Evolutionary conservation across 108 stramenopile species (phyloP).

Genomic region (Mayamaea pseudoterrestris): DNA sequence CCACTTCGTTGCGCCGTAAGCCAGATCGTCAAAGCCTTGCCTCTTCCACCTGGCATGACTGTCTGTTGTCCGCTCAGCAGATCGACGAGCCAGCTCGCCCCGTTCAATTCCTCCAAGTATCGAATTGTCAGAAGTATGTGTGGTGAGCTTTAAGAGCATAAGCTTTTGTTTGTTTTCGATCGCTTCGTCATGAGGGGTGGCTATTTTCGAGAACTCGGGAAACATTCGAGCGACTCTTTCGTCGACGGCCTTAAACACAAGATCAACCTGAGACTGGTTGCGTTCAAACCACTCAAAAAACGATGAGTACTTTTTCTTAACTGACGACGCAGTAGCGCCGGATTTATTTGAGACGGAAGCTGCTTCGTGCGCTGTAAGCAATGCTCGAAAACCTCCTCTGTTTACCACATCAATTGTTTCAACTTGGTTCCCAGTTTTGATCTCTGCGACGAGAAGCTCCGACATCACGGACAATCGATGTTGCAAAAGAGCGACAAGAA

Average conservation of each 20-base stretch:
- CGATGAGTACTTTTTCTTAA: constrained; percentile 45
- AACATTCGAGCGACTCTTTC: constrained; percentile 30
- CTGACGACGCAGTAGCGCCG: constrained; percentile 13
- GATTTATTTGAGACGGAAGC: constrained; percentile 41
- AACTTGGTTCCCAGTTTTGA: constrained; percentile 31
- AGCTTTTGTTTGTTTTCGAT: constrained; percentile 70
- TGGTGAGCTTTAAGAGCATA: constrained; percentile 49
- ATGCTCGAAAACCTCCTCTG: constrained; percentile 70
- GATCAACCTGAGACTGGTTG: constrained; percentile 41
- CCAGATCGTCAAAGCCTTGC: constrained; percentile 82
- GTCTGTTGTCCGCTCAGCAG: constrained; percentile 60
- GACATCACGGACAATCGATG: constrained; percentile 56
- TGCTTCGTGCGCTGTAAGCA: constrained; percentile 63
- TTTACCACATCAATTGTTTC: constrained; percentile 77
- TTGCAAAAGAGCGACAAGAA: constrained; percentile 58
- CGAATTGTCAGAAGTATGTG: constrained; percentile 64
- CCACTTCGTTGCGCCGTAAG: constrained; percentile 82
- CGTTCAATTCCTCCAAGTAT: constrained; percentile 67
- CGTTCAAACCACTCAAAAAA: constrained; percentile 79
- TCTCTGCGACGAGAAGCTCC: constrained; percentile 57
- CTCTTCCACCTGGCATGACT: constrained; percentile 78
- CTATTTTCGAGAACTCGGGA: constrained; percentile 29
- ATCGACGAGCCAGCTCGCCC: constrained; percentile 52
- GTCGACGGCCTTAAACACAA: constrained; percentile 59
- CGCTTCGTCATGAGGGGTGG: constrained; percentile 40